phyloP scores from a whole-genome alignment of 2,329 filamentous ascomycete species.

The Pseudogymnoascus sp. region DNA sequence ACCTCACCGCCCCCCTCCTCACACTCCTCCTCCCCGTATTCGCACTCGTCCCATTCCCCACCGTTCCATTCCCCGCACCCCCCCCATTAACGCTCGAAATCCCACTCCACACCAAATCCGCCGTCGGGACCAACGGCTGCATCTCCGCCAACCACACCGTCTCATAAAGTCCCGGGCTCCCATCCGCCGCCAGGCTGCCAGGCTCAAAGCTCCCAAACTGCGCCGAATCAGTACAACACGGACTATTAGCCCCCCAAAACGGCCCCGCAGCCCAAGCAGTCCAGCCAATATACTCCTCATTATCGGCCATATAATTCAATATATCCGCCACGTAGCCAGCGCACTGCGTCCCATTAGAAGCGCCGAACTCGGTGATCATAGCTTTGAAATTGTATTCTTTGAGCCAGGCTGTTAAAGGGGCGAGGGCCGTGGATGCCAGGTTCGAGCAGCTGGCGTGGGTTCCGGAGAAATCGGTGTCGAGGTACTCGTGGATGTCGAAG shows the following conservation, averaged over 20 bases:
- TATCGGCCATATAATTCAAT: constrained; percentile 38
- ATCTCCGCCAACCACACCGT: constrained; percentile 38
- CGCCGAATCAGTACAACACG: constrained; percentile 33
- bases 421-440: constrained; percentile 32
- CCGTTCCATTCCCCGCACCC: background rate
- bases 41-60: background rate
- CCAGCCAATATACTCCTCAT: constrained; percentile 41
- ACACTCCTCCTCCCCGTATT: background rate
- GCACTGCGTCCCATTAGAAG: constrained; percentile 35
- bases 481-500: constrained; percentile 43
- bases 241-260: constrained; percentile 37
- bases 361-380: constrained; percentile 42
- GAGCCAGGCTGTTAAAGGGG: constrained; percentile 37
- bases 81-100: constrained; percentile 21
- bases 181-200: constrained; percentile 35
- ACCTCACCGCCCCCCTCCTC: background rate
- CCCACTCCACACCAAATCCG: constrained; percentile 30
- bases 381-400: constrained; percentile 37
- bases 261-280: constrained; percentile 43
- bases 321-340: constrained; percentile 33
- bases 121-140: constrained; percentile 36
- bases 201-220: constrained; percentile 39
- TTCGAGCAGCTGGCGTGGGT: constrained; percentile 34
- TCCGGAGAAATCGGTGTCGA: constrained; percentile 41
- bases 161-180: constrained; percentile 36